phyloP scores from a whole-genome alignment of 495 filamentous ascomycete species.

The Penicilliopsis zonata region DNA sequence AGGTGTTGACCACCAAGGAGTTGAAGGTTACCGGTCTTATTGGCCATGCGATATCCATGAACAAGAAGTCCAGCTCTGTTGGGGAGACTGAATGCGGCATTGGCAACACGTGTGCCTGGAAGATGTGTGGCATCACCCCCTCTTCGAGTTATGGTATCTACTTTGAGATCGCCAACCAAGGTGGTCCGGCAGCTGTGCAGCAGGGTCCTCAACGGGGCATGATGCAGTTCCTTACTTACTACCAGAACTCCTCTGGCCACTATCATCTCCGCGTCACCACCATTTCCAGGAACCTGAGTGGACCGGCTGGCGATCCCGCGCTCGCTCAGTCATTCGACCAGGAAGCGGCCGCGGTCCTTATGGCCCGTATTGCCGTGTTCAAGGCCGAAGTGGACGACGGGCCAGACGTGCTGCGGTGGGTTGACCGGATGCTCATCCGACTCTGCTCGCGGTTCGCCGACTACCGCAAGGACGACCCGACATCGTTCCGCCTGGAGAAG shows the following conservation, averaged over 20 bases:
- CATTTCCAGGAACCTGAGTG: slow-evolving; percentile 80
- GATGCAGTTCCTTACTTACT: slow-evolving; percentile 99
- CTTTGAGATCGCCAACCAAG: slow-evolving; percentile 95
- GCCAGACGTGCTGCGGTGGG: slow-evolving; percentile 97
- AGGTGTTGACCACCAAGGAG: slow-evolving; percentile 96
- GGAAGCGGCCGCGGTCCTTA: slow-evolving; percentile 93
- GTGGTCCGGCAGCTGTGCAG: slow-evolving; percentile 73
- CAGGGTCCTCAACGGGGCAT: slow-evolving; percentile 84
- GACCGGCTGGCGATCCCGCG: slow-evolving; percentile 91
- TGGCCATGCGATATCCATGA: slow-evolving; percentile 88
- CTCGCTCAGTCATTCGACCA: slow-evolving; percentile 98
- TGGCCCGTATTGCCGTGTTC: slow-evolving; percentile 97
- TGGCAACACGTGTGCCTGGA: slow-evolving; percentile 98
- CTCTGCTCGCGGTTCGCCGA: slow-evolving; percentile 96
- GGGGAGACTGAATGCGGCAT: slow-evolving; percentile 98
- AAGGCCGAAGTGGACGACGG: slow-evolving; percentile 98
- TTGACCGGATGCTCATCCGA: slow-evolving; percentile 96
- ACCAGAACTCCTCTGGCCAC: slow-evolving; percentile 92
- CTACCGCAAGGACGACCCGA: slow-evolving; percentile 96
- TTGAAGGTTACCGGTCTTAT: slow-evolving; percentile 98
- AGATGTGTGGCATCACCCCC: slow-evolving; percentile 97
- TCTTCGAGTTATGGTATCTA: slow-evolving; percentile 90
- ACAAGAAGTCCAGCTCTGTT: slow-evolving; percentile 95
- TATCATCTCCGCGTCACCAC: slow-evolving; percentile 96
- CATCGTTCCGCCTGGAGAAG: slow-evolving; percentile 96